Evolutionary conservation across 1,284 basidiomycete species (phyloP).

Genomic region (Cryptococcus wingfieldii): DNA sequence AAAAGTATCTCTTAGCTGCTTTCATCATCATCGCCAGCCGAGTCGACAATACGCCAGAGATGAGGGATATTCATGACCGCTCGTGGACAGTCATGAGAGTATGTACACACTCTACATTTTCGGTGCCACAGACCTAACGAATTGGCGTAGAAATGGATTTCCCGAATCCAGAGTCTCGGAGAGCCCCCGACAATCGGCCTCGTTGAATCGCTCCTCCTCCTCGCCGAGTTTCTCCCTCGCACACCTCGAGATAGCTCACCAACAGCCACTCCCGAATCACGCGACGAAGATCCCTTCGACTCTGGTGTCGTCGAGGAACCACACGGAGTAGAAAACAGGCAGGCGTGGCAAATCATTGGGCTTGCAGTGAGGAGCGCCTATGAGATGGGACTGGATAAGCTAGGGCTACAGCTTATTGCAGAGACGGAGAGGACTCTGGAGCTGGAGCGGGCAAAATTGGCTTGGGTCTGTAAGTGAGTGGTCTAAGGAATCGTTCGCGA

Average conservation of each 20-base stretch:
- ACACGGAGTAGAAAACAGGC: slow-evolving; percentile 44
- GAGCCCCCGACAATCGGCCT: slow-evolving; percentile 43
- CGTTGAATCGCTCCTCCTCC: slow-evolving; percentile 44
- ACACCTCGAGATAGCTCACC: slow-evolving; percentile 17
- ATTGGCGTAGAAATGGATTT: slow-evolving; percentile 34
- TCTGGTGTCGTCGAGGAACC: slow-evolving; percentile 15
- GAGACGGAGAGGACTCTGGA: slow-evolving; percentile 38
- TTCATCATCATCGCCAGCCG: slow-evolving; percentile 50
- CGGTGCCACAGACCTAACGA: neutral
- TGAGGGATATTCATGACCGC: slow-evolving; percentile 39
- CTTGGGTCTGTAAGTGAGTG: slow-evolving; percentile 43
- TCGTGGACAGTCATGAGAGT: slow-evolving; percentile 45
- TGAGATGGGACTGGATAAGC: slow-evolving; percentile 45
- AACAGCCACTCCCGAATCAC: neutral
- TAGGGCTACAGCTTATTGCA: slow-evolving; percentile 32
- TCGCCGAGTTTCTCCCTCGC: slow-evolving; percentile 47
- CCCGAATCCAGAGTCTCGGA: slow-evolving; percentile 42
- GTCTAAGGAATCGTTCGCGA: slow-evolving; percentile 1
- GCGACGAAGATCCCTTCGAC: neutral
- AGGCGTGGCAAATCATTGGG: slow-evolving; percentile 48
- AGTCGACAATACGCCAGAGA: slow-evolving; percentile 30
- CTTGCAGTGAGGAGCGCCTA: slow-evolving; percentile 44
- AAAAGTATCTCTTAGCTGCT: slow-evolving; percentile 48
- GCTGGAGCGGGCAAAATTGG: slow-evolving; percentile 42
- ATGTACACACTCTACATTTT: slow-evolving; percentile 5